Evolutionary conservation across 495 filamentous ascomycete genomes (phyloP), one percentile per base, ranked within the genome.

Genomic region (Penicillium parvum): DNA sequence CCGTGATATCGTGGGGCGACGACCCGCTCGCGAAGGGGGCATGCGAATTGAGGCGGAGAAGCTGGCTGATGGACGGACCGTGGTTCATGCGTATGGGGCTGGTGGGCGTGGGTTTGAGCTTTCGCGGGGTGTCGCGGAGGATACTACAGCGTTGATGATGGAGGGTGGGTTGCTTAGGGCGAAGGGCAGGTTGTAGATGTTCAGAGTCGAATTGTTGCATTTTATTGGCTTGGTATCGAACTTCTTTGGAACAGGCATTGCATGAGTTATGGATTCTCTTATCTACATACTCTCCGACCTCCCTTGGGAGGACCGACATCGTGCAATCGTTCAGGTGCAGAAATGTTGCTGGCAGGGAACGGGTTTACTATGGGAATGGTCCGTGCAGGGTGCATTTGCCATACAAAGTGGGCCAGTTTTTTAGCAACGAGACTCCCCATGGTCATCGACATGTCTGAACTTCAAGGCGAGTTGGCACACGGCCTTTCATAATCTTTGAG

Each of bases 21-120:
- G 70, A 28, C 70, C 70, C 18, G 64, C 69, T 8, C 55, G 70
- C 16, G 61, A 71, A 41, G 70, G 70, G 1, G 71, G 71, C 11
- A 49, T 70, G 57, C 53, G 71, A 7, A 57, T 72, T 18, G 69
- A 72, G 43, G 56, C 55, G 7, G 73, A 67, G 7, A 60, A 60
- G 16, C 23, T 67, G 4, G 43, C 29, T 5, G 51, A 47, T 11
- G 57, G 45, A 1, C 49, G 49, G 16, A 37, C 26, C 7, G 58
- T 83, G 12, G 71, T 84, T 28, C 80, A 84, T 68, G 80, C 76
- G 5, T 84, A 83, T 56, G 81, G 81, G 10, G 62, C 77, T 40
- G 81, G 79, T 10, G 81, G 80, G 5, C 63, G 81, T 25, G 81
- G 81, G 0, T 83, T 72, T 42, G 68, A 71, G 50, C 32, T 71